Percentiles rank a stretch among this genome's conserved stretches.
Conservation (phyloP, 2,329 filamentous ascomycete genomes). For the Knufia petricola region DNA sequence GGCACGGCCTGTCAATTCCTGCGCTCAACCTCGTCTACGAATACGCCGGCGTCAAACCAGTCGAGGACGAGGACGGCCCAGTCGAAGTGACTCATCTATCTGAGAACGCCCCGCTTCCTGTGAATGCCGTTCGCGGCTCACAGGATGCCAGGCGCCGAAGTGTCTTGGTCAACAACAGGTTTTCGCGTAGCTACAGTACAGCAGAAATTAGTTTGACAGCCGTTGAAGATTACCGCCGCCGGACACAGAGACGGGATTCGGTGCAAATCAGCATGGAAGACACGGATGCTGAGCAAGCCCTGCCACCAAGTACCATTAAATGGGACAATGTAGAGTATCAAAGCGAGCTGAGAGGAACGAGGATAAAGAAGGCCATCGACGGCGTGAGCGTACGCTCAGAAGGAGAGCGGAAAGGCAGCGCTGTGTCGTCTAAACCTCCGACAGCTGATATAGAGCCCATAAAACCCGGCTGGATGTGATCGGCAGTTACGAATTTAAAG, state of each 20-base stretch:
- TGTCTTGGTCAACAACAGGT: constrained; percentile 6
- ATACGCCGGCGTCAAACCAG: constrained; percentile 19
- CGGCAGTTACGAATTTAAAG: too few relatives aligned
- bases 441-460: too few relatives aligned
- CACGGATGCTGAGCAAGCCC: too few relatives aligned
- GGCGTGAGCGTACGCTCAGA: too few relatives aligned
- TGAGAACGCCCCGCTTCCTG: constrained; percentile 23
- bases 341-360: too few relatives aligned
- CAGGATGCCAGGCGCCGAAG: not conserved
- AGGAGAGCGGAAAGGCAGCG: not conserved
- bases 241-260: not conserved
- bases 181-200: constrained; percentile 5
- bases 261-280: too few relatives aligned
- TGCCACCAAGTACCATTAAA: too few relatives aligned
- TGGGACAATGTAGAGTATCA: too few relatives aligned
- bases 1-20: constrained; percentile 33
- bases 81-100: constrained; percentile 23
- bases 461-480: too few relatives aligned
- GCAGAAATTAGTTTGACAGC: constrained; percentile 1
- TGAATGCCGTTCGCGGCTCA: constrained; percentile 19
- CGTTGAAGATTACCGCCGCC: constrained; percentile 6
- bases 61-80: constrained; percentile 26
- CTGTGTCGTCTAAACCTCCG: too few relatives aligned
- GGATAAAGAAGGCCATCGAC: too few relatives aligned
- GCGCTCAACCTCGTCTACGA: constrained; percentile 28